Conservation (phyloP, 345 rosid genomes). For the Populus euphratica region DNA sequence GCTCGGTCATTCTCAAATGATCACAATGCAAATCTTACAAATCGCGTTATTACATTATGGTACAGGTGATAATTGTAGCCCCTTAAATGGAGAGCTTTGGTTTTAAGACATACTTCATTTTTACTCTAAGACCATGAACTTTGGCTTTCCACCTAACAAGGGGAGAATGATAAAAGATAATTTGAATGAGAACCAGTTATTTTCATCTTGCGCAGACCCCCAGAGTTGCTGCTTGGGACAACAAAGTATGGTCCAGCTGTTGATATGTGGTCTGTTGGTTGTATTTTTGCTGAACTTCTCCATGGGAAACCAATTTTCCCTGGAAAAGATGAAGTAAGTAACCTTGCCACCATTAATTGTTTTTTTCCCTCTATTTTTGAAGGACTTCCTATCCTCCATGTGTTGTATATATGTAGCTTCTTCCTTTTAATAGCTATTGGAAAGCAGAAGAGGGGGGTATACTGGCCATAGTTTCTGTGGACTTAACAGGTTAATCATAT, state of each 20-base stretch:
- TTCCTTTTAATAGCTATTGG: no score
- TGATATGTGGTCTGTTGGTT: constrained; percentile 98
- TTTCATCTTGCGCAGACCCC: constrained; percentile 56
- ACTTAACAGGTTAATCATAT: no score
- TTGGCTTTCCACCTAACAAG: neutral
- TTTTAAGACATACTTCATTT: neutral
- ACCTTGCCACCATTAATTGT: neutral
- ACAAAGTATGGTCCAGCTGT: constrained; percentile 94
- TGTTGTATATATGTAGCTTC: no score
- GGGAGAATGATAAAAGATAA: neutral
- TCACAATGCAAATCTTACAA: constrained; percentile 70
- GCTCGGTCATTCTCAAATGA: constrained; percentile 81
- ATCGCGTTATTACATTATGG: constrained; percentile 92
- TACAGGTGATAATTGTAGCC: constrained; percentile 53
- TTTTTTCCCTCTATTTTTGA: neutral
- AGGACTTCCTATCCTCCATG: no score
- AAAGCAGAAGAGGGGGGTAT: no score
- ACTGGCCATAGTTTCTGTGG: no score
- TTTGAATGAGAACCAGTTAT: neutral
- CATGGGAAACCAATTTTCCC: constrained; percentile 90
- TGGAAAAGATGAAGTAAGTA: constrained; percentile 79
- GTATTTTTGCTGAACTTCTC: constrained; percentile 91
- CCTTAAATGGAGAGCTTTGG: neutral
- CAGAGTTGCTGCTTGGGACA: constrained; percentile 92
- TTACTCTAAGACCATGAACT: neutral